A percentile compares a stretch with the other conserved stretches of the same genome.
phyloP scores from a whole-genome alignment of 2,329 filamentous ascomycete genomes.

The Aureobasidium zeae region DNA sequence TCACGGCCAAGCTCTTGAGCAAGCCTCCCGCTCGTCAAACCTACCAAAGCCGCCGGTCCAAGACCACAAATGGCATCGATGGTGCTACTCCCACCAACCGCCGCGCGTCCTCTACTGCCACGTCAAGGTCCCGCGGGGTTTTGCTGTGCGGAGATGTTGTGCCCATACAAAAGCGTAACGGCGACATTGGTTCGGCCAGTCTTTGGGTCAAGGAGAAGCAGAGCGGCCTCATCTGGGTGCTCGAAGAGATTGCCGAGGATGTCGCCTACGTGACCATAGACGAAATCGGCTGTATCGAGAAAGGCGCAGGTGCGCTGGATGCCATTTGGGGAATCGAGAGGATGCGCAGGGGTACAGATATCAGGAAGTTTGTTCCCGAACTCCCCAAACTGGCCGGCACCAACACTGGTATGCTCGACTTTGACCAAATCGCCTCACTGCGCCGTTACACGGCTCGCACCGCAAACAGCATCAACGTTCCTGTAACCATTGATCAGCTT shows the following conservation, averaged over 20 bases:
- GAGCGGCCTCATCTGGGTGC: conserved; percentile 88
- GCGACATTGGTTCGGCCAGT: conserved; percentile 81
- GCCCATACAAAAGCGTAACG: conserved; percentile 92
- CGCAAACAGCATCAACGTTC: conserved; percentile 67
- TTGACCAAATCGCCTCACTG: conserved; percentile 60
- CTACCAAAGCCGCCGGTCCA: conserved; percentile 49
- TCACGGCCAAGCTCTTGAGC: conserved; percentile 79
- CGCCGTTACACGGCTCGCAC: conserved; percentile 82
- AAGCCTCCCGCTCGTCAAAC: conserved; percentile 59
- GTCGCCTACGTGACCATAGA: conserved; percentile 69
- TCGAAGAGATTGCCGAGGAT: conserved; percentile 96
- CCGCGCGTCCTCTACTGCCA: conserved; percentile 53
- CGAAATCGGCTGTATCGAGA: conserved; percentile 63
- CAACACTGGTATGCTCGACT: conserved; percentile 65
- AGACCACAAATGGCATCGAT: conserved; percentile 52
- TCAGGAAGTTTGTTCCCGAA: conserved; percentile 69
- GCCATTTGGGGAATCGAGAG: conserved; percentile 75
- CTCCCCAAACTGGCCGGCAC: conserved; percentile 69
- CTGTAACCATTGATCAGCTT: conserved; percentile 68
- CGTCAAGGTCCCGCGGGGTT: conserved; percentile 75
- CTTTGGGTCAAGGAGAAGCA: conserved; percentile 98
- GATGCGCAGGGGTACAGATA: conserved; percentile 58
- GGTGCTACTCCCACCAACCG: conserved; percentile 36
- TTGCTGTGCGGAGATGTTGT: conserved; percentile 95
- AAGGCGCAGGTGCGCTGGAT: conserved; percentile 64